Evolutionary conservation across 2,329 filamentous ascomycete genomes (phyloP).

Genomic region (Knufia petricola): DNA sequence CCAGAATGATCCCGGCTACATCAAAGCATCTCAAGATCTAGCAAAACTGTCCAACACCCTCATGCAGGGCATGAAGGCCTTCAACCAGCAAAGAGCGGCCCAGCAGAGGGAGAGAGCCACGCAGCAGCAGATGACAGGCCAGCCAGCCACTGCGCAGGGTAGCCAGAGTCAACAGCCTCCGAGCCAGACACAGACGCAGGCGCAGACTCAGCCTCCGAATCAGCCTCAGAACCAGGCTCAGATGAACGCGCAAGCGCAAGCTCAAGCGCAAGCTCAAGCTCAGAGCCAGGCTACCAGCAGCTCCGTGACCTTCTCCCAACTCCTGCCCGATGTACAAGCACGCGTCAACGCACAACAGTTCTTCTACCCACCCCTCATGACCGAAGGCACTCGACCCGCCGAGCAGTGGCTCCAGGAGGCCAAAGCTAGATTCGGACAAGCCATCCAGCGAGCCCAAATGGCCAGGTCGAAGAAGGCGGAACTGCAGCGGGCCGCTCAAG

Average conservation of each 20-base stretch:
- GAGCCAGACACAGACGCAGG: slow-evolving; percentile 9
- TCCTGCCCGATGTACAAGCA: slow-evolving; percentile 37
- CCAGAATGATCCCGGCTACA: slow-evolving; percentile 40
- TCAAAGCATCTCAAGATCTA: slow-evolving; percentile 42
- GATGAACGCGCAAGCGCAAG: slow-evolving; percentile 9
- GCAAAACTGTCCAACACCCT: slow-evolving; percentile 42
- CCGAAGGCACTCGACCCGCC: slow-evolving; percentile 30
- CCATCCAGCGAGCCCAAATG: slow-evolving; percentile 40
- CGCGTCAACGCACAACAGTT: slow-evolving; percentile 38
- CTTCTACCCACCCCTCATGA: slow-evolving; percentile 37
- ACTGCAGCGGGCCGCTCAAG: slow-evolving; percentile 30
- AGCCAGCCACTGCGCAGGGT: slow-evolving; percentile 15
- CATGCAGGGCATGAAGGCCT: slow-evolving; percentile 43
- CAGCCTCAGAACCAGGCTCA: slow-evolving; percentile 12
- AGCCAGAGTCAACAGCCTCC: slow-evolving; percentile 5
- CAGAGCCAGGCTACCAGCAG: slow-evolving; percentile 25
- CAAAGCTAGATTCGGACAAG: slow-evolving; percentile 38
- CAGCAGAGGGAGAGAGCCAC: slow-evolving; percentile 13
- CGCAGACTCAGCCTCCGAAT: slow-evolving; percentile 21
- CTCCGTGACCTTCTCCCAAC: slow-evolving; percentile 32
- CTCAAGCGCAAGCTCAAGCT: slow-evolving; percentile 19
- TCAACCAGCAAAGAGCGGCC: slow-evolving; percentile 21
- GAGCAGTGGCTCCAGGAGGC: slow-evolving; percentile 40
- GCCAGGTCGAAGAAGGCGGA: slow-evolving; percentile 36
- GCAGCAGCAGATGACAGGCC: slow-evolving; percentile 28